These are phyloP conservation scores for Bipolaris bicolor DNA, from an alignment of 2,329 filamentous ascomycete species.

Conservation along the genomic window DNA sequence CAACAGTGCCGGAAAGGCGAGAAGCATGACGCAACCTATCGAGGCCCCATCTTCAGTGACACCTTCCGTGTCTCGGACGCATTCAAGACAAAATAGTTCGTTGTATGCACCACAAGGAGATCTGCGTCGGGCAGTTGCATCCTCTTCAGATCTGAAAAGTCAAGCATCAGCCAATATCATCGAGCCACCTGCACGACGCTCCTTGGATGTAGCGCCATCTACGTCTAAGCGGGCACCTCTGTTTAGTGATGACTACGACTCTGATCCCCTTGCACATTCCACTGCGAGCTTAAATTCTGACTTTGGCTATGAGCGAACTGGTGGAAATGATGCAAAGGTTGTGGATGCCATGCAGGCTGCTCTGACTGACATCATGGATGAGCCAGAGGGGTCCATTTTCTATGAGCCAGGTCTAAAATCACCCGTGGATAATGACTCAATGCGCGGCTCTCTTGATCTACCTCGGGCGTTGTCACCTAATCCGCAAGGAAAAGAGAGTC, in stretches of 20 bases:
- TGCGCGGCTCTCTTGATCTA: constrained; percentile 67
- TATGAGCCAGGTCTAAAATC: constrained; percentile 59
- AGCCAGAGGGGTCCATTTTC: constrained; percentile 73
- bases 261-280: constrained; percentile 76
- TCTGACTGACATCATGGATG: constrained; percentile 88
- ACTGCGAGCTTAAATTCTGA: constrained; percentile 81
- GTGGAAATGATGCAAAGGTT: constrained; percentile 74
- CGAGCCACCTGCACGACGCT: constrained; percentile 63
- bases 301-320: constrained; percentile 43
- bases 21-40: constrained; percentile 34
- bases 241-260: constrained; percentile 82
- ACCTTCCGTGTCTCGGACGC: constrained; percentile 54
- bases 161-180: constrained; percentile 55
- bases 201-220: constrained; percentile 68
- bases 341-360: constrained; percentile 94
- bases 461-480: constrained; percentile 52
- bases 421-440: constrained; percentile 66
- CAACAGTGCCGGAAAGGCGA: constrained; percentile 34
- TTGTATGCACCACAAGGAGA: constrained; percentile 53
- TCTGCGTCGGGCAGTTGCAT: constrained; percentile 65
- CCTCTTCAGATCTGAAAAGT: constrained; percentile 64
- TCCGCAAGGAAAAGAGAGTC: constrained; percentile 49
- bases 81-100: constrained; percentile 52
- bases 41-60: constrained; percentile 23
- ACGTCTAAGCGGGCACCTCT: constrained; percentile 59